Percentiles rank a stretch among this genome's conserved stretches.
Evolutionary conservation across 164 flowering plant species (phyloP).

Genomic region (Annona squamosa): DNA sequence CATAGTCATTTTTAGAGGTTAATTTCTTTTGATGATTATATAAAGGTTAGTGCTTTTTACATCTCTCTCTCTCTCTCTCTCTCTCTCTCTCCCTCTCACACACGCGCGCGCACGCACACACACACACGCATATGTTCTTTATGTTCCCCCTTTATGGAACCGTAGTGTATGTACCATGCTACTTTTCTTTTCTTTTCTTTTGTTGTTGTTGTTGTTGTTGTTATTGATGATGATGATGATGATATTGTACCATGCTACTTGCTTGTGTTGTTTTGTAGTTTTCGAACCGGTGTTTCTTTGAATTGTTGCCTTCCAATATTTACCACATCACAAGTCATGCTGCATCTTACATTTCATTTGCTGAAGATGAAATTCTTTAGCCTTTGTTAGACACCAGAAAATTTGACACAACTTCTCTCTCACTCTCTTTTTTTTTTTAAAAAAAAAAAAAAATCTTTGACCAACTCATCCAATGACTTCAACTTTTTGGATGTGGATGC

Average conservation of each 20-base stretch:
- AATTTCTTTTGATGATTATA: too few relatives aligned
- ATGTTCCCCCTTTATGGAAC: too few relatives aligned
- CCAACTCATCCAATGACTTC: not conserved
- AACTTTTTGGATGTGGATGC: not conserved
- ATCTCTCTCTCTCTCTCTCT: too few relatives aligned
- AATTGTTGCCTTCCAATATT: not conserved
- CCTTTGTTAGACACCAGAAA: not conserved
- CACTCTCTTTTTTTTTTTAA: not conserved
- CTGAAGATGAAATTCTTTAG: not conserved
- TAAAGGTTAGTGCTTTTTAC: too few relatives aligned
- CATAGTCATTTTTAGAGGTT: too few relatives aligned
- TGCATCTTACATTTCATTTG: not conserved
- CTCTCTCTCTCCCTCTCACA: too few relatives aligned
- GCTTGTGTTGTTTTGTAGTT: not conserved
- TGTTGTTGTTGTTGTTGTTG: not conserved
- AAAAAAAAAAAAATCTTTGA: not conserved
- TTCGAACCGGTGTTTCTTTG: not conserved
- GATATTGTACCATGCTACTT: too few relatives aligned
- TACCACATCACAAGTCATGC: not conserved
- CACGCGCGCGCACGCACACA: too few relatives aligned
- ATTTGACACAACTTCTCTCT: not conserved
- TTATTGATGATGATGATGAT: too few relatives aligned
- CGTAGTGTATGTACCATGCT: too few relatives aligned
- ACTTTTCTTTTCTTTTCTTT: too few relatives aligned
- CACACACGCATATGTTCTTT: too few relatives aligned